Evolutionary conservation across 176 grass and related monocot genomes (phyloP).

Genomic region (Triticum dicoccoides): DNA sequence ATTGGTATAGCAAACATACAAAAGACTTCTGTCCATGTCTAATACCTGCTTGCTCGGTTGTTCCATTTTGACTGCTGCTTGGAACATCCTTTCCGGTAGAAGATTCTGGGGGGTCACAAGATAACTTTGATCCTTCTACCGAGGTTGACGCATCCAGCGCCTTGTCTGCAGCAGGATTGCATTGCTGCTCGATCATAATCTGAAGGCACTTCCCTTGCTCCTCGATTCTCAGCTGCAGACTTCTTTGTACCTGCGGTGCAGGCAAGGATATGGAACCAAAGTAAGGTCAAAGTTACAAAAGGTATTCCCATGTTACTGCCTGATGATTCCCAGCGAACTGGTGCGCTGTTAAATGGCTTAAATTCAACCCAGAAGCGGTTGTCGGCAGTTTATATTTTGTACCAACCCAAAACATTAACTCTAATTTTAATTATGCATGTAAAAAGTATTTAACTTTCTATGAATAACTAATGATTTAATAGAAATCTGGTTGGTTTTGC

Average conservation of each 20-base stretch:
- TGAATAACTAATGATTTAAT: background rate
- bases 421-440: background rate
- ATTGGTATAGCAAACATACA: background rate
- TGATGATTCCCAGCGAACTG: background rate
- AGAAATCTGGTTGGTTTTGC: background rate
- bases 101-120: slow-evolving; percentile 40
- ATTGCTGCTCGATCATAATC: slow-evolving; percentile 74
- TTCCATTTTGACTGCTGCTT: slow-evolving; percentile 39
- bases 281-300: background rate
- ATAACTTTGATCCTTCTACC: slow-evolving; percentile 32
- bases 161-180: slow-evolving; percentile 47
- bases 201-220: slow-evolving; percentile 85
- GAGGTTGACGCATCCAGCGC: slow-evolving; percentile 29
- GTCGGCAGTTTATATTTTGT: background rate
- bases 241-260: slow-evolving; percentile 63
- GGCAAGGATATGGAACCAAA: background rate
- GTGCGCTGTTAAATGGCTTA: background rate
- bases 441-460: background rate
- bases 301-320: background rate
- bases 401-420: background rate
- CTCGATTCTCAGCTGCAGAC: slow-evolving; percentile 85
- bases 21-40: too few species aligned
- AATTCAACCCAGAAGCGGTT: background rate
- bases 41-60: slow-evolving; percentile 28
- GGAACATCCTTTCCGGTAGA: slow-evolving; percentile 21